Evolutionary conservation across 1,284 basidiomycete species (phyloP).

Genomic region (Mrakiaceae sp.): DNA sequence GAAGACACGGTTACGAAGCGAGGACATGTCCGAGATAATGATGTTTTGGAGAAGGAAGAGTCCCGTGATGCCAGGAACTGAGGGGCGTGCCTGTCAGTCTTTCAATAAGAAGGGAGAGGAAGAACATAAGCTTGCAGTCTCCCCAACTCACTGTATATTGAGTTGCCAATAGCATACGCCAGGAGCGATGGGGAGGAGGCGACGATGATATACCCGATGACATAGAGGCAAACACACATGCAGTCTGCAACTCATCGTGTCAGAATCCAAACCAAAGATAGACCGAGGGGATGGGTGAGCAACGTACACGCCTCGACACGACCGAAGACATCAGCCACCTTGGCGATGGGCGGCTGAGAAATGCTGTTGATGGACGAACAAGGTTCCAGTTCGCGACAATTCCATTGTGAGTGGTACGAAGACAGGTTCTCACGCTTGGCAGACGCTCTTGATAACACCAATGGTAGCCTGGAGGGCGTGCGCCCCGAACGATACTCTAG

Average conservation of each 20-base stretch:
- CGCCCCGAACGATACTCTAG: conserved; percentile 25
- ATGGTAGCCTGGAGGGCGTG: conserved; percentile 31
- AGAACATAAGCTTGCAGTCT: background rate
- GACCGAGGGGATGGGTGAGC: too few relatives aligned
- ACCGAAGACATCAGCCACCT: conserved; percentile 30
- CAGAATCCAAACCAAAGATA: too few relatives aligned
- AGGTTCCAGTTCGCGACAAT: too few relatives aligned
- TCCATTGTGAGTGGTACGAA: background rate
- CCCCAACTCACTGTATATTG: conserved; percentile 18
- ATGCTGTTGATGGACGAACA: conserved; percentile 20
- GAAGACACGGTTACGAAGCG: conserved; percentile 27
- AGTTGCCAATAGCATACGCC: conserved; percentile 29
- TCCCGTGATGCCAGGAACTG: too few relatives aligned
- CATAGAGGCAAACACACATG: too few relatives aligned
- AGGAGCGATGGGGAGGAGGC: conserved; percentile 24
- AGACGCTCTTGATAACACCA: conserved; percentile 27
- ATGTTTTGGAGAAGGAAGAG: too few relatives aligned
- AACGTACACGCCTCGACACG: conserved; percentile 26
- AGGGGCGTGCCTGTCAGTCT: too few relatives aligned
- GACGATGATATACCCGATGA: conserved; percentile 28
- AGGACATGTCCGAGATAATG: conserved; percentile 24
- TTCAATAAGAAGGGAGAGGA: too few relatives aligned
- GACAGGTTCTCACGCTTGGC: conserved; percentile 19
- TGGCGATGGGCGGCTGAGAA: conserved; percentile 33
- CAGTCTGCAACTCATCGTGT: too few relatives aligned